A percentile compares a stretch with the other conserved stretches of the same genome.
Conservation (phyloP, 148 eudicot genomes). For the Arctostaphylos glauca region DNA sequence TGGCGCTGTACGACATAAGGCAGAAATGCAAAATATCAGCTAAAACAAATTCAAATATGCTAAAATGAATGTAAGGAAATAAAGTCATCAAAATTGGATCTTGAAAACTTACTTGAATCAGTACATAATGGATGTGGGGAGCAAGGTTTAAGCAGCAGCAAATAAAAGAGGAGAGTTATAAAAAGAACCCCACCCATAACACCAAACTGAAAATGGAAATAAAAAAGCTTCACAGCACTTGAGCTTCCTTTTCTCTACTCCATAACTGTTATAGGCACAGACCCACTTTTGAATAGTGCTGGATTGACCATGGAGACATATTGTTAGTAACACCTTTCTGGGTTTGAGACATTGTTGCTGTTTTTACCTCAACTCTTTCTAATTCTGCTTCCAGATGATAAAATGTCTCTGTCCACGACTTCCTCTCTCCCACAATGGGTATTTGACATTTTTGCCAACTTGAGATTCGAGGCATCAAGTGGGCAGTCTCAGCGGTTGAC, state of each 20-base stretch:
- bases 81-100: neutral
- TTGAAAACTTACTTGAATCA: conserved; percentile 37
- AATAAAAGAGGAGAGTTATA: conserved; percentile 8
- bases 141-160: conserved; percentile 29
- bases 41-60: neutral
- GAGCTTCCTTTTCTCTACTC: neutral
- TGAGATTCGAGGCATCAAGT: conserved; percentile 17
- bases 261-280: neutral
- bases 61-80: neutral
- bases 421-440: neutral
- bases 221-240: neutral
- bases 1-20: conserved; percentile 34
- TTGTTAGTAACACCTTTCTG: neutral
- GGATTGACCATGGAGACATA: conserved; percentile 1
- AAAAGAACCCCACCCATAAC: conserved; percentile 28
- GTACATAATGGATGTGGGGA: conserved; percentile 40
- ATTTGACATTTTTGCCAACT: conserved; percentile 2
- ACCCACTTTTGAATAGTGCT: conserved; percentile 5
- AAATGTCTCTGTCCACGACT: neutral
- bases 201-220: conserved; percentile 9
- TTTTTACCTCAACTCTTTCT: too few relatives aligned
- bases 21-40: neutral
- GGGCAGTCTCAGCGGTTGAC: conserved; percentile 23
- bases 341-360: neutral
- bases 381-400: neutral